These are phyloP conservation scores for Neocallimastix lanati DNA, from an alignment of 192 early-diverging fungal genomes.

Conservation along the genomic window DNA sequence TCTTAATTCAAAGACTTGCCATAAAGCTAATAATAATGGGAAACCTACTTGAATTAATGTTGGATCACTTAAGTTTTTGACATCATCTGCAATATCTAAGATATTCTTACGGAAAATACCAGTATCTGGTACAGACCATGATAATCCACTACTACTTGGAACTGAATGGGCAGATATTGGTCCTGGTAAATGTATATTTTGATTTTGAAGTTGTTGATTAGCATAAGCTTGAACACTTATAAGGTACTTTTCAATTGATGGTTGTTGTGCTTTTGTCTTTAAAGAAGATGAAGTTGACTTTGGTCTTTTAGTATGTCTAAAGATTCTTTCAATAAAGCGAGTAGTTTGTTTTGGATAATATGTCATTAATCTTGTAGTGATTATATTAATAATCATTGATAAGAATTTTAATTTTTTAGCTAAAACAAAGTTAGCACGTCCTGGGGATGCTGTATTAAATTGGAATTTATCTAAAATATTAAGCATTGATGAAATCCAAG, in stretches of 20 bases:
- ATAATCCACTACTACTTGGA: not conserved
- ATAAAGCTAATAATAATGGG: conserved; percentile 24
- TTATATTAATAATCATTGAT: conserved; percentile 24
- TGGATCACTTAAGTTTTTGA: not conserved
- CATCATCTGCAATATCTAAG: not conserved
- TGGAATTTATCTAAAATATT: conserved; percentile 16
- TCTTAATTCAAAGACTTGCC: conserved; percentile 35
- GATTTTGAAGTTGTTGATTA: not conserved
- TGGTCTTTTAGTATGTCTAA: not conserved
- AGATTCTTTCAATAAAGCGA: conserved; percentile 14
- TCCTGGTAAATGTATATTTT: not conserved
- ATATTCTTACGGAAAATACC: not conserved
- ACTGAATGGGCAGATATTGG: not conserved
- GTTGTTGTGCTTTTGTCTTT: conserved; percentile 4
- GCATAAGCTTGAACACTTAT: not conserved
- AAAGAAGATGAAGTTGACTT: conserved; percentile 2
- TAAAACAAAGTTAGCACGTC: conserved; percentile 12
- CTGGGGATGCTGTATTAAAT: conserved; percentile 6
- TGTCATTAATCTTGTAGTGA: conserved; percentile 13
- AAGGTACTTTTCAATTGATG: not conserved
- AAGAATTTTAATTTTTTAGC: conserved; percentile 24
- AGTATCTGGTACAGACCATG: conserved; percentile 1
- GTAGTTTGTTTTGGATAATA: conserved; percentile 17
- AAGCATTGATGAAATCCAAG: conserved; percentile 18
- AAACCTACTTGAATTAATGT: conserved; percentile 11